A percentile compares a stretch with the other conserved stretches of the same genome.
Conservation (phyloP, 2,329 filamentous ascomycete species). For the Mycogone perniciosa region DNA sequence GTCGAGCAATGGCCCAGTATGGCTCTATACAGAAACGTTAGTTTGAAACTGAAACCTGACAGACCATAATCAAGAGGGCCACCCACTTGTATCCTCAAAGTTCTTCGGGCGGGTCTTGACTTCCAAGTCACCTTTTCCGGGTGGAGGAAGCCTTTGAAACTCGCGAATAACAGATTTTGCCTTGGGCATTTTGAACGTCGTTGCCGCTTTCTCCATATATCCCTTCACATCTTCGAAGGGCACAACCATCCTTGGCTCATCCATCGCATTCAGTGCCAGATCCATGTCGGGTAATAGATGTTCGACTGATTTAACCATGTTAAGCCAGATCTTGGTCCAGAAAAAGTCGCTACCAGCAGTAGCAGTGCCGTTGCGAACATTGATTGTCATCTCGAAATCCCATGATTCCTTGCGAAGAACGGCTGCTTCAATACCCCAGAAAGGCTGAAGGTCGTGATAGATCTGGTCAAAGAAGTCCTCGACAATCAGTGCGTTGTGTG, state of each 20-base stretch:
- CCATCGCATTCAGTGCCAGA: conserved; percentile 59
- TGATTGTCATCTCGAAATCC: conserved; percentile 57
- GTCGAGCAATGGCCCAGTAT: conserved; percentile 52
- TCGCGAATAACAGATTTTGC: conserved; percentile 38
- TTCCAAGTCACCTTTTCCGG: conserved; percentile 30
- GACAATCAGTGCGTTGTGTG: conserved; percentile 48
- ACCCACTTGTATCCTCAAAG: conserved; percentile 48
- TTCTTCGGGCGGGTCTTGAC: conserved; percentile 33
- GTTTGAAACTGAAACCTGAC: not conserved
- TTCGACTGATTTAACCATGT: conserved; percentile 47
- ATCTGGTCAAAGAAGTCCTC: conserved; percentile 61
- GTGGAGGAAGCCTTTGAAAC: conserved; percentile 38
- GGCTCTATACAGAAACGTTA: conserved; percentile 31
- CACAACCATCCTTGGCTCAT: conserved; percentile 58
- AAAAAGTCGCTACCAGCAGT: conserved; percentile 48
- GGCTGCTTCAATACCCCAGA: conserved; percentile 46
- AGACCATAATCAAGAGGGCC: not conserved
- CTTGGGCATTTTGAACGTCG: conserved; percentile 38
- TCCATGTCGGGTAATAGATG: conserved; percentile 60
- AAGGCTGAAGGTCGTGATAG: conserved; percentile 53
- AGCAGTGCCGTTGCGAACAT: conserved; percentile 47
- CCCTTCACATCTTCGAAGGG: conserved; percentile 55
- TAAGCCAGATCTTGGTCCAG: conserved; percentile 51
- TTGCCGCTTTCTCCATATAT: conserved; percentile 47
- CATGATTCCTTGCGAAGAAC: conserved; percentile 45